Conservation (phyloP, 23 red algal species). For the Gracilaria caudata region DNA sequence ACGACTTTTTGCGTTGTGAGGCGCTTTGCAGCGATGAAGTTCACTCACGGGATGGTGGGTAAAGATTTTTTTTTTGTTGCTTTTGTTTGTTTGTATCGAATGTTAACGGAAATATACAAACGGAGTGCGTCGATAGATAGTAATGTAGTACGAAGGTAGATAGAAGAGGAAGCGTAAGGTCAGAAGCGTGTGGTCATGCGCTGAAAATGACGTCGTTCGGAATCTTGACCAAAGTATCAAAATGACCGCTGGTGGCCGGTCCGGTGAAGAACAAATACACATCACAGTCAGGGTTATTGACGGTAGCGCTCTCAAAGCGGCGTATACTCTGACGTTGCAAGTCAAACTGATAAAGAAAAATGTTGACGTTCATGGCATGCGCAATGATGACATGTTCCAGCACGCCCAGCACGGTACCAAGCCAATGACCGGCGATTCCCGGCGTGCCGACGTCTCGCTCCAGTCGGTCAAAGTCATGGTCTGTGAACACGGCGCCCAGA, state of each 20-base stretch:
- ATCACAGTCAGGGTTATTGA: conserved; percentile 49
- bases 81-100: not conserved
- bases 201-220: conserved; percentile 27
- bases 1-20: too few species aligned
- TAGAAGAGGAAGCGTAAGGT: not conserved
- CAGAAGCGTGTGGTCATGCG: not conserved
- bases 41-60: not conserved
- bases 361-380: conserved; percentile 60
- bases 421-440: conserved; percentile 56
- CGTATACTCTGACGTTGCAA: conserved; percentile 56
- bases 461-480: conserved; percentile 50
- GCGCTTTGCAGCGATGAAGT: not conserved
- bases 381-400: conserved; percentile 67
- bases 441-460: conserved; percentile 46
- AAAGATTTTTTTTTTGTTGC: conserved; percentile 31
- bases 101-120: conserved; percentile 24
- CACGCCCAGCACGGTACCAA: conserved; percentile 53
- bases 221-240: conserved; percentile 68
- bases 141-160: not conserved
- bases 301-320: conserved; percentile 54
- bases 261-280: conserved; percentile 64
- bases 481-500: conserved; percentile 13
- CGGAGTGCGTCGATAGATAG: too few species aligned
- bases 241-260: conserved; percentile 62
- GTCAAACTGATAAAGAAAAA: conserved; percentile 67